Base-by-base conservation (phyloP, 148 eudicot genomes). In the Amaranthus cruentus region DNA sequence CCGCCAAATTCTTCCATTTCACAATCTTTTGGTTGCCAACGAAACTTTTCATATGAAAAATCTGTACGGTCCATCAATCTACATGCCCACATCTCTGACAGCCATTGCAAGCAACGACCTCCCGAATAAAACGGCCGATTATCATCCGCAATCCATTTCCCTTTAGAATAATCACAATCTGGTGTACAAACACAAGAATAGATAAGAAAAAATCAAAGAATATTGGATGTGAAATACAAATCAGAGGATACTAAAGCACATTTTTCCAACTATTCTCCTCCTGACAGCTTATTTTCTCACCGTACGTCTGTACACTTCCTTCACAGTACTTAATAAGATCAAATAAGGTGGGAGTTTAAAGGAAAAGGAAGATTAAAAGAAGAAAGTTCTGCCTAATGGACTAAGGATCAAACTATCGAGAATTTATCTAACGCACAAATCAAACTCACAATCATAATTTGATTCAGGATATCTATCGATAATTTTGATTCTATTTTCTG, bases 71-170 rank as follows among this genome's bases (percentile, higher is more conserved):
- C 89, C 12, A 89, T 91, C 80, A 85, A 67, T 79, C 96, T 90
- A 77, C 98, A 95, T 76, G 97, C 93, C 98, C 98, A 95, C 98
- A 90, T 91, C 68, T 78, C 79, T 44, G 98, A 95, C 82, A 95
- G 79, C 98, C 97, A 95, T 73, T 86, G 96, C 79, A 88, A 84
- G 83, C 98, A 95, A 64, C 85, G 90, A 77, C 81, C 88, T 55
- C 98, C 98, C 62, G 98, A 90, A 85, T 95, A 95, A 59, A 95
- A 81, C 67, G 98, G 97, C 49, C 90, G 79, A 43, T 62, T 68
- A 53, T 90, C 88, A 84, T 89, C 97, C 46, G 70, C 68, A 69
- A 95, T 88, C 98, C 98, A 95, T 80, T 87, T 88, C 21, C 98
- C 98, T 75, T 80, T 86, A 55, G 91, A 86, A 81, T 76, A 88